Base-by-base conservation (phyloP, 2,329 filamentous ascomycete species). In the Aspergillus spinulosporus region DNA sequence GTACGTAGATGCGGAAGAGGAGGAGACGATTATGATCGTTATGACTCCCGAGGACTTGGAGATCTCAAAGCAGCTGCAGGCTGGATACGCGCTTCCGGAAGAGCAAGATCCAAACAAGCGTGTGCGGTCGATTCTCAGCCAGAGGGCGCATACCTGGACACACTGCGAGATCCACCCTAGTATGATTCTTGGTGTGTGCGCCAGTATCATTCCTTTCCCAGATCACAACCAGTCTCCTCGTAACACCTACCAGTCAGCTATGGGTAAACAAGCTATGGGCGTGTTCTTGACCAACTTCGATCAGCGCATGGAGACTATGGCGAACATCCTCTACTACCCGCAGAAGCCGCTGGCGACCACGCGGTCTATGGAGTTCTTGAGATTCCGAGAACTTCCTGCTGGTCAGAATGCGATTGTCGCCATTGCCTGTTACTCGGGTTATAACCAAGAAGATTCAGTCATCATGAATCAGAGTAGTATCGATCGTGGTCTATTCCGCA, bases 381-480 rank as follows among this genome's bases (percentile, higher is more conserved):
- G 96, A 70, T 99, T 99, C 87, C 86, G 94, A 76, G 94, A 99
- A 75, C 80, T 99, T 57, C 94, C 94, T 14, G 94, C 94, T 12
- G 94, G 94, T 2, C 94, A 99, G 74, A 99, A 99, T 69, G 94
- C 94, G 15, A 99, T 99, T 66, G 94, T 99, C 9, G 95, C 94
- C 40, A 99, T 99, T 76, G 87, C 92, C 57, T 95, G 90, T 73
- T 99, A 99, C 77, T 96, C 92, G 53, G 94, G 94, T 58, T 99
- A 99, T 81, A 99, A 99, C 76, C 95, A 99, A 74, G 94, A 99
- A 91, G 94, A 99, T 86, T 99, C 94, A 64, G 93, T 99, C 64
- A 96, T 99, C 68, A 97, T 99, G 94, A 99, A 99, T 75, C 94
- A 99, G 79, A 97, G 92, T 78, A 96, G 92, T 75, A 97, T 99